Base-by-base conservation (phyloP, 495 filamentous ascomycete genomes). In the Podospora appendiculata region DNA sequence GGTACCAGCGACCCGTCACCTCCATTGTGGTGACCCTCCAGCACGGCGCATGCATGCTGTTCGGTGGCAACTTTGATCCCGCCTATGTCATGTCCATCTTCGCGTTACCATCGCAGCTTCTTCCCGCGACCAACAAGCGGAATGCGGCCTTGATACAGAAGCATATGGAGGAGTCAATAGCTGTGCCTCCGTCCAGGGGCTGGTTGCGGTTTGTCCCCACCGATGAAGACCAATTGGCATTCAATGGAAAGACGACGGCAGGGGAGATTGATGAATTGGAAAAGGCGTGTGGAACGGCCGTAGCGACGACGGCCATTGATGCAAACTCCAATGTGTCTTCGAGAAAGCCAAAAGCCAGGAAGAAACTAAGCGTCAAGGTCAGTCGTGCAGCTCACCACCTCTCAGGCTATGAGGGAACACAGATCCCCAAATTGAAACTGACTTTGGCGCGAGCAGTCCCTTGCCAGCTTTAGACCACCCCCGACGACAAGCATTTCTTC, bases 81-180 rank as follows among this genome's bases (percentile, higher is more conserved):
- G 86, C 88, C 13, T 97, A 95, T 58, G 75, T 84, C 42, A 69
- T 96, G 57, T 88, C 87, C 48, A 80, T 97, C 38, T 85, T 76
- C 49, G 82, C 89, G 4, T 75, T 93, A 13, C 77, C 85, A 0
- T 75, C 70, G 2, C 73, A 87, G 48, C 71, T 95, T 35, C 82
- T 81, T 17, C 84, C 89, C 0, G 79, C 85, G 4, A 89, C 81
- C 38, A 96, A 96, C 67, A 87, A 87, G 45, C 83, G 90, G 39
- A 91, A 90, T 68, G 83, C 89, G 4, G 75, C 72, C n/a, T 66
- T 95, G 39, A 79, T 93, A 12, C 83, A 89, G 56, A 70, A 70
- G 3, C 84, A 82, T 59, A 71, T 96, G 56, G 72, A 82, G 13
- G 82, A 86, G 8, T 69, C 81, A 4, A 69, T 95, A 8, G 79